Conservation (phyloP, 441 rosid genomes). For the Corymbia citriodora region DNA sequence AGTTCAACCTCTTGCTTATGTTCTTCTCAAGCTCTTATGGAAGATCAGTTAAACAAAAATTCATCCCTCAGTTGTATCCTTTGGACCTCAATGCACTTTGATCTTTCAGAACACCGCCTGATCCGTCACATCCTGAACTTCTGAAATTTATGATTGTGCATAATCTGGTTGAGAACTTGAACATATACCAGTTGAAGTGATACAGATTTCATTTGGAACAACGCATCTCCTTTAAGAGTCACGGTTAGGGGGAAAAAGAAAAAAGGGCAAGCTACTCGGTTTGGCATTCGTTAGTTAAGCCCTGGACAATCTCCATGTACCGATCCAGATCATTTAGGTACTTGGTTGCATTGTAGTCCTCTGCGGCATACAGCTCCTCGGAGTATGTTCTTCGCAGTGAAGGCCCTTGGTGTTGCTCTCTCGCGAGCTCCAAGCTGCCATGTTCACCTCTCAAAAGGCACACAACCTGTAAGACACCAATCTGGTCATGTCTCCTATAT, state of each 20-base stretch:
- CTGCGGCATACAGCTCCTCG: conserved; percentile 60
- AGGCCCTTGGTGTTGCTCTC: conserved; percentile 19
- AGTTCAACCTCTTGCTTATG: neutral
- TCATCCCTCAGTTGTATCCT: neutral
- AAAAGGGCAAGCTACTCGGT: neutral
- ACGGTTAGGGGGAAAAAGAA: neutral
- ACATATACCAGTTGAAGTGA: neutral
- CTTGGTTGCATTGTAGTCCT: conserved; percentile 72
- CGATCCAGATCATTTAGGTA: conserved; percentile 41
- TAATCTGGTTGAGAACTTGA: neutral
- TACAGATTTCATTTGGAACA: neutral
- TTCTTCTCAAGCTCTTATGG: neutral
- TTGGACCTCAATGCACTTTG: neutral
- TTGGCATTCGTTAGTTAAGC: neutral
- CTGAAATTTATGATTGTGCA: neutral
- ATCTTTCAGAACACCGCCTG: neutral
- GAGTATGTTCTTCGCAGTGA: conserved; percentile 61
- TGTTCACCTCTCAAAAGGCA: conserved; percentile 54
- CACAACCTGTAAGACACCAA: conserved; percentile 37
- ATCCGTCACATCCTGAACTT: neutral
- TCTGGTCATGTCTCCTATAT: neutral
- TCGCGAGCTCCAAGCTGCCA: conserved; percentile 25
- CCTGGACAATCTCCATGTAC: conserved; percentile 56
- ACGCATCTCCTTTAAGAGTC: neutral
- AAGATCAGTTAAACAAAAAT: neutral